These are phyloP conservation scores for Candida insectorum DNA, from an alignment of 805 yeast genomes.

Conservation along the genomic window DNA sequence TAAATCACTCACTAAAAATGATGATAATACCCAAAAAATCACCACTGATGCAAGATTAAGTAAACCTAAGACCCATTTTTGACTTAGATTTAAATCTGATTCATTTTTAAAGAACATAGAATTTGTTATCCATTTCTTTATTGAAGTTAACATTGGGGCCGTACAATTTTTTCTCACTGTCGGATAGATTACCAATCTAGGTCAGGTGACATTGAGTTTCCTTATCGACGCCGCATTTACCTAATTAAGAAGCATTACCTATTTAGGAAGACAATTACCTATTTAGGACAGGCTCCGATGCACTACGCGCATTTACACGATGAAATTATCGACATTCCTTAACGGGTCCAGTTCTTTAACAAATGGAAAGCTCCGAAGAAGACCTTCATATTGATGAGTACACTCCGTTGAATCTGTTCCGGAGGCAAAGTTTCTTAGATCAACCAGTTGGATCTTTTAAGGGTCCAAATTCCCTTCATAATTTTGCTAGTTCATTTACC, in stretches of 20 bases:
- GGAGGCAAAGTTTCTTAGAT: constrained; percentile 25
- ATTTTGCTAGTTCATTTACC: constrained; percentile 75
- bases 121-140: background rate
- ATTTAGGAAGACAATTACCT: no score
- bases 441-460: constrained; percentile 53
- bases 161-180: no score
- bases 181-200: no score
- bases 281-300: no score
- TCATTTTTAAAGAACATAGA: constrained; percentile 9
- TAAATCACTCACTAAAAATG: constrained; percentile 76
- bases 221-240: no score
- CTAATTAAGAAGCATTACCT: no score
- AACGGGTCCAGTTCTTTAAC: no score
- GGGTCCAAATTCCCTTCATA: constrained; percentile 66
- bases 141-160: no score
- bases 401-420: constrained; percentile 12
- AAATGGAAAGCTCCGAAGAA: no score
- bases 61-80: constrained; percentile 76
- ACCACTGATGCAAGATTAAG: constrained; percentile 72
- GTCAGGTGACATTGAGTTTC: no score
- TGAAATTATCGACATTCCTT: no score
- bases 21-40: constrained; percentile 85
- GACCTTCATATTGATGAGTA: constrained; percentile 30
- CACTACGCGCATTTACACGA: no score
- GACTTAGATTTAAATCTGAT: constrained; percentile 14